Evolutionary conservation across 768 basidiomycete genomes (phyloP).

Genomic region (Amanita thiersii): DNA sequence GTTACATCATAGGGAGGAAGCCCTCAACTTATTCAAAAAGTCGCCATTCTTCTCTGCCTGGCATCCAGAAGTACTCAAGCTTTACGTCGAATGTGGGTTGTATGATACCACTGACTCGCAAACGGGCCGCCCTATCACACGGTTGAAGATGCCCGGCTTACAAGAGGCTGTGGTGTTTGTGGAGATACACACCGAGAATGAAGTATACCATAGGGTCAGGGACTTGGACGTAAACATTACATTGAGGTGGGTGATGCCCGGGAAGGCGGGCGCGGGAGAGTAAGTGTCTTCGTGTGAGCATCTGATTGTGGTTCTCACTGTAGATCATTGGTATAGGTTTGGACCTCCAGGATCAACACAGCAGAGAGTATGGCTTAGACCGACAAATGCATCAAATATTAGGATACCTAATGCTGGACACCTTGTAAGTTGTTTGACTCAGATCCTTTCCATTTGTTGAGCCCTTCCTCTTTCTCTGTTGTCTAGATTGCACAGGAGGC

Average conservation of each 20-base stretch:
- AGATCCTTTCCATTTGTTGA: not conserved
- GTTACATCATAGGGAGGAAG: constrained; percentile 44
- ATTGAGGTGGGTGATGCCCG: constrained; percentile 50
- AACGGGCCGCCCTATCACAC: constrained; percentile 26
- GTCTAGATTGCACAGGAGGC: constrained; percentile 33
- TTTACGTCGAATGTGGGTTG: constrained; percentile 58
- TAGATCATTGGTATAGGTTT: constrained; percentile 14
- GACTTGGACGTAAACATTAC: constrained; percentile 40
- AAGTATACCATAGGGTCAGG: constrained; percentile 31
- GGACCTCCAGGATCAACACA: constrained; percentile 24
- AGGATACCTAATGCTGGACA: constrained; percentile 32
- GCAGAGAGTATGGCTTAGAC: constrained; percentile 35
- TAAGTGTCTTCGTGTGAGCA: constrained; percentile 15
- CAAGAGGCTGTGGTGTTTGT: constrained; percentile 62
- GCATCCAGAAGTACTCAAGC: constrained; percentile 53
- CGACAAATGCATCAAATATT: constrained; percentile 31
- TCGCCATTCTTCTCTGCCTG: constrained; percentile 65
- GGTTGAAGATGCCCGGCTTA: constrained; percentile 57
- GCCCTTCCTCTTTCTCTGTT: not conserved
- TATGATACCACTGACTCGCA: constrained; percentile 23
- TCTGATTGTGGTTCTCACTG: not conserved
- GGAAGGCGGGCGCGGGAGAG: constrained; percentile 25
- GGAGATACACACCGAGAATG: constrained; percentile 33
- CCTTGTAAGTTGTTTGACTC: constrained; percentile 25
- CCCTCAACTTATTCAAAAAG: constrained; percentile 34